Percentiles rank a stretch among this genome's conserved stretches.
Conservation (phyloP, 164 flowering plant species). For the Nymphaea colorata region DNA sequence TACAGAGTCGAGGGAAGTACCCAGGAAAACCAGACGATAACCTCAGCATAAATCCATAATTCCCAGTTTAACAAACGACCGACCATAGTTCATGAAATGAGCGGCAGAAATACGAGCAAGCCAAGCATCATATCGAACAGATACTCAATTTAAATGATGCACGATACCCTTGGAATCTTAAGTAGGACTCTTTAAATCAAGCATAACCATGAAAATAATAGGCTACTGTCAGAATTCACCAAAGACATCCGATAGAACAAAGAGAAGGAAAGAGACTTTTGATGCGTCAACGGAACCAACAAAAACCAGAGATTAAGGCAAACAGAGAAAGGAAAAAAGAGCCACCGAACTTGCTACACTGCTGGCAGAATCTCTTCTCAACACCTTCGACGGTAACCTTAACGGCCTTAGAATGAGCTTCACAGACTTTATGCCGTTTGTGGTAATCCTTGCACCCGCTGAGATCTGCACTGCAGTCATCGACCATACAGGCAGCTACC, state of each 20-base stretch:
- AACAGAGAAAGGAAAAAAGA: not conserved
- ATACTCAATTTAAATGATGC: too few relatives aligned
- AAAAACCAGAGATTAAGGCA: not conserved
- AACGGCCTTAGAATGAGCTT: slow-evolving; percentile 67
- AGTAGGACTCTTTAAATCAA: not conserved
- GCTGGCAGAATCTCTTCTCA: slow-evolving; percentile 79
- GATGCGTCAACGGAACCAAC: not conserved
- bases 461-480: slow-evolving; percentile 69
- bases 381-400: slow-evolving; percentile 52
- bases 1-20: not conserved
- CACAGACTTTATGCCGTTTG: slow-evolving; percentile 80
- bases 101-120: too few relatives aligned
- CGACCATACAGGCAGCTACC: slow-evolving; percentile 49
- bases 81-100: too few relatives aligned
- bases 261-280: not conserved
- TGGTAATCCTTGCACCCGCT: slow-evolving; percentile 75
- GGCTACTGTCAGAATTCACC: not conserved
- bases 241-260: not conserved
- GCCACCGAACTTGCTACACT: slow-evolving; percentile 63
- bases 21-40: not conserved
- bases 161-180: too few relatives aligned
- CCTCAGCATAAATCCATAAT: too few relatives aligned
- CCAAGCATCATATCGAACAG: too few relatives aligned
- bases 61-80: too few relatives aligned
- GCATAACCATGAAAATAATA: not conserved